Percentiles rank a stretch among this genome's conserved stretches.
phyloP scores from a whole-genome alignment of 2,329 filamentous ascomycete species.

The Colletotrichum ledebouriae region DNA sequence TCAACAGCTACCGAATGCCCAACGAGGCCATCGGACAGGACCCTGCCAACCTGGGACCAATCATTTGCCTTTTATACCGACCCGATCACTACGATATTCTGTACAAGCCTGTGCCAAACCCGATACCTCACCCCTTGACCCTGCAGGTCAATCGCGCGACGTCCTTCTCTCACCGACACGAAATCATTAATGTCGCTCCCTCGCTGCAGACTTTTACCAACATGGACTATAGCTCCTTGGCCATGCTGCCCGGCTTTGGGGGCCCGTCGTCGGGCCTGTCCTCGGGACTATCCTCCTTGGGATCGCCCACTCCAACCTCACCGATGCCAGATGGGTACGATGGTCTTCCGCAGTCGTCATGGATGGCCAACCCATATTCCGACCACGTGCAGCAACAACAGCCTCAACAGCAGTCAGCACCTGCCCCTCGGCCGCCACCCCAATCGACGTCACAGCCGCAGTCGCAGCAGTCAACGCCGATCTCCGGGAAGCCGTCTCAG shows the following conservation, averaged over 20 bases:
- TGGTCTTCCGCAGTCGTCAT: conserved; percentile 53
- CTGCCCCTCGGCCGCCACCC: conserved; percentile 50
- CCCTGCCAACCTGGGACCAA: conserved; percentile 58
- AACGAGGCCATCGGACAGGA: conserved; percentile 64
- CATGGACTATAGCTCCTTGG: conserved; percentile 58
- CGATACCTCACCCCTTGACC: conserved; percentile 47
- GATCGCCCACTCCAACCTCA: conserved; percentile 48
- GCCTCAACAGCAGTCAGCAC: conserved; percentile 44
- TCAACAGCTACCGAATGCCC: conserved; percentile 78
- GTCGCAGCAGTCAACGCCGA: conserved; percentile 23
- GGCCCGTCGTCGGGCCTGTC: conserved; percentile 48
- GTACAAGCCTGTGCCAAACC: conserved; percentile 68
- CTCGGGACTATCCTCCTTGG: conserved; percentile 52
- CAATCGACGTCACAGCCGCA: conserved; percentile 31
- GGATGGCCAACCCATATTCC: conserved; percentile 53
- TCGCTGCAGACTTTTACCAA: conserved; percentile 58
- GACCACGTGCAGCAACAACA: conserved; percentile 47
- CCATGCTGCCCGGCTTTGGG: conserved; percentile 62
- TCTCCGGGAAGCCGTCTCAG: conserved; percentile 33
- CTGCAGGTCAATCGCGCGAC: conserved; percentile 68
- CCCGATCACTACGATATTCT: conserved; percentile 95
- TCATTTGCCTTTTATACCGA: conserved; percentile 73
- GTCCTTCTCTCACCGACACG: conserved; percentile 60
- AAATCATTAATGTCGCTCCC: conserved; percentile 56
- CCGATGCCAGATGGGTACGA: conserved; percentile 47